These are phyloP conservation scores for Aspergillus thermomutatus DNA, from an alignment of 2,329 filamentous ascomycete species.

Conservation along the genomic window DNA sequence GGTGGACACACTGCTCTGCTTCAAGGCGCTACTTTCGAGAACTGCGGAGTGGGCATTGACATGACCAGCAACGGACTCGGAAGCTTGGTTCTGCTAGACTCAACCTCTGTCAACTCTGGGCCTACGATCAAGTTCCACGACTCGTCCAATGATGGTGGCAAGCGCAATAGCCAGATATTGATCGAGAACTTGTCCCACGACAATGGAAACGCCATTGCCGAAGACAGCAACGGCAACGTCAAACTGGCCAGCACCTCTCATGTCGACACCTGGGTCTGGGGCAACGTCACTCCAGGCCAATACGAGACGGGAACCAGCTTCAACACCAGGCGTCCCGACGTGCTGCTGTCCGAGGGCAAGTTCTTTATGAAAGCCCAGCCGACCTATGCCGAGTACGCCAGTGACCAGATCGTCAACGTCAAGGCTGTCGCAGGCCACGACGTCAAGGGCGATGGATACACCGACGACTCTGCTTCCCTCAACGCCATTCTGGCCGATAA, in stretches of 20 bases:
- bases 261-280: conserved; percentile 33
- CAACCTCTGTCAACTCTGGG: conserved; percentile 21
- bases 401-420: conserved; percentile 45
- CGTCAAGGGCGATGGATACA: conserved; percentile 44
- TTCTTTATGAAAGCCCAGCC: conserved; percentile 43
- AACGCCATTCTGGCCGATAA: conserved; percentile 33
- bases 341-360: conserved; percentile 32
- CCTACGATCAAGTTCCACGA: conserved; percentile 24
- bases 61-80: conserved; percentile 25
- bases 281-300: conserved; percentile 26
- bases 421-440: conserved; percentile 40
- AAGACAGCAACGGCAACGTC: conserved; percentile 23
- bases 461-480: conserved; percentile 38
- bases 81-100: conserved; percentile 28
- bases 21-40: conserved; percentile 26
- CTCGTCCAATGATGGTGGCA: conserved; percentile 26
- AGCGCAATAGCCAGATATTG: conserved; percentile 26
- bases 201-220: conserved; percentile 23
- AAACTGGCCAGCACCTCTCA: conserved; percentile 13
- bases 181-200: conserved; percentile 25
- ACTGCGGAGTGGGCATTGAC: conserved; percentile 25
- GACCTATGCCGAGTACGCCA: conserved; percentile 44
- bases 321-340: conserved; percentile 27
- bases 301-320: conserved; percentile 31
- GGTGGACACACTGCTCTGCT: conserved; percentile 28